A percentile compares a stretch with the other conserved stretches of the same genome.
These are phyloP conservation scores for Polyporus arcularius DNA, from an alignment of 768 basidiomycete genomes.

Conservation along the genomic window DNA sequence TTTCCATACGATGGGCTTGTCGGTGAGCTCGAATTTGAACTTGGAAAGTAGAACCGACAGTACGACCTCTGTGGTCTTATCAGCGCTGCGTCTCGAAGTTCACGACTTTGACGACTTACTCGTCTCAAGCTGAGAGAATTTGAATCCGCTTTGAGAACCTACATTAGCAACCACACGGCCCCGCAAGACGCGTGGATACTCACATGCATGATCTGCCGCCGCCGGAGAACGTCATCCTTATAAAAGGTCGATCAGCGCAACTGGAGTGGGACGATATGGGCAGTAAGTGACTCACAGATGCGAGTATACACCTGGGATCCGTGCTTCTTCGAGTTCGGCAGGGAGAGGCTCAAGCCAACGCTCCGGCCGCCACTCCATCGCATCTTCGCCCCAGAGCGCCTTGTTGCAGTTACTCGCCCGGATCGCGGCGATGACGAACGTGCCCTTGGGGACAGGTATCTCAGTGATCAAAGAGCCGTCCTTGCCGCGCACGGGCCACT, in stretches of 20 bases:
- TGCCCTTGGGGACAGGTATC: slow-evolving; percentile 49
- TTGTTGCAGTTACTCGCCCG: slow-evolving; percentile 48
- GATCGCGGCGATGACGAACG: slow-evolving; percentile 42
- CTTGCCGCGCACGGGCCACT: slow-evolving; percentile 41
- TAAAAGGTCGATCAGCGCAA: neutral
- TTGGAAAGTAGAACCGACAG: slow-evolving; percentile 4
- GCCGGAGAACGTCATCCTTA: slow-evolving; percentile 28
- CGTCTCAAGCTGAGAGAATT: slow-evolving; percentile 26
- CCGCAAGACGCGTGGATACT: neutral
- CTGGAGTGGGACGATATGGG: neutral
- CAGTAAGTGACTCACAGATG: slow-evolving; percentile 7
- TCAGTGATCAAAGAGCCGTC: slow-evolving; percentile 39
- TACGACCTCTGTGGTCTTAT: slow-evolving; percentile 14
- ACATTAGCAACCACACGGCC: neutral
- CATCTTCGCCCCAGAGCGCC: slow-evolving; percentile 40
- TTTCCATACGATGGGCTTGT: slow-evolving; percentile 17
- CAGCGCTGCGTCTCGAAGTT: neutral
- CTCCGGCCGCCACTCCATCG: slow-evolving; percentile 49
- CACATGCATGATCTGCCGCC: slow-evolving; percentile 27
- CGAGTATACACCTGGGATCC: slow-evolving; percentile 14
- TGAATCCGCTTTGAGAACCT: slow-evolving; percentile 21
- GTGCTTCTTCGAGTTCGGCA: slow-evolving; percentile 3
- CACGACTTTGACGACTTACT: slow-evolving; percentile 9
- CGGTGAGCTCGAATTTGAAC: slow-evolving; percentile 13
- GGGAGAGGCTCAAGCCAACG: slow-evolving; percentile 16